Base-by-base conservation (phyloP, 345 rosid species). In the Luvunga scandens region DNA sequence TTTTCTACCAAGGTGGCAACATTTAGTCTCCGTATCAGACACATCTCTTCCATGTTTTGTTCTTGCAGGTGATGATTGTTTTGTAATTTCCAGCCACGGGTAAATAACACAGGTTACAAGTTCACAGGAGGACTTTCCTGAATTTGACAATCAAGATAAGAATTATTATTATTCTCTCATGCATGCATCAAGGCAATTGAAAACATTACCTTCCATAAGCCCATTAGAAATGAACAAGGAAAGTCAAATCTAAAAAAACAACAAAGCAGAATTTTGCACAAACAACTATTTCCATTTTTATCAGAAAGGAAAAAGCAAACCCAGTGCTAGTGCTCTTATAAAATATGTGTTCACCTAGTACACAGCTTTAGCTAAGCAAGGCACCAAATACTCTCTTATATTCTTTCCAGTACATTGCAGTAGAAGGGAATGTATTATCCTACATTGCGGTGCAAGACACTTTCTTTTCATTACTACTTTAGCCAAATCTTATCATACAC, bases 101-200 rank as follows among this genome's bases (percentile, higher is more conserved):
- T 36, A 69, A 24, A 14, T 60, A 16, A 71, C 55, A 81, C 19
- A 53, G 34, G 50, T 81, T 80, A 91, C 85, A 93, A 76, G 81
- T 83, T 90, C 80, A 91, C 92, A 25, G 92, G 91, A 83, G 93
- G 87, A 85, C 82, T 84, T 82, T 86, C 92, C 97, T 91, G 85
- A 69, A 78, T 60, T 77, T 75, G 79, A 77, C 77, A 64, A 80
- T 69, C 33, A 42, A 60, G 28, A 21, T 21, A 61, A 25, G 18
- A 25, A 70, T 30, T 4, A 66, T 81, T 69, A 84, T 28, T 48
- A 81, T 24, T 71, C 27, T 19, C 48, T 34, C 25, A 33, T 13
- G 28, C 68, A 66, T 79, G 70, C 19, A 36, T 36, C 61, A 59
- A 19, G 39, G n/a, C 28, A 7, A 50, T 28, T 7, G 21, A 12